Evolutionary conservation across 495 filamentous ascomycete species (phyloP).

Genomic region (Pseudotulostoma volvatum): DNA sequence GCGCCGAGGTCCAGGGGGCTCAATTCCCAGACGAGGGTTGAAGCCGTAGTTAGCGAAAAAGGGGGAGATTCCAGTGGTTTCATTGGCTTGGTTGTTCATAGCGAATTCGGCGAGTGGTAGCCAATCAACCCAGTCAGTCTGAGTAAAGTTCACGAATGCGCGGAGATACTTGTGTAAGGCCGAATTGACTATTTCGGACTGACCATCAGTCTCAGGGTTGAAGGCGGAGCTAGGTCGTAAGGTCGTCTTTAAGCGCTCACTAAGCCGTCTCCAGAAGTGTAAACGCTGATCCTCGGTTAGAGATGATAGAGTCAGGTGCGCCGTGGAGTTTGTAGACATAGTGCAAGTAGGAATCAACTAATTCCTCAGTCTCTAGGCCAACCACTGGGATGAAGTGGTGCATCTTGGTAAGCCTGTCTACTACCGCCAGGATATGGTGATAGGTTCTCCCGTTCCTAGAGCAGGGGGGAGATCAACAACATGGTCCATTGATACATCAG

Average conservation of each 20-base stretch:
- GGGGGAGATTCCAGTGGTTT: too few species aligned
- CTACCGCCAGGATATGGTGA: conserved; percentile 5
- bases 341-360: conserved; percentile 1
- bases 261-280: conserved; percentile 8
- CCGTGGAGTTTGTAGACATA: conserved; percentile 5
- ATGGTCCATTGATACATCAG: conserved; percentile 10
- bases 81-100: too few species aligned
- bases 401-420: conserved; percentile 5
- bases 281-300: conserved; percentile 11
- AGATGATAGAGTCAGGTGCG: conserved; percentile 6
- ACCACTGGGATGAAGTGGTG: conserved; percentile 4
- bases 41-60: too few species aligned
- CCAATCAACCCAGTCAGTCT: conserved; percentile 16
- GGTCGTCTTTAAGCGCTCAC: conserved; percentile 3
- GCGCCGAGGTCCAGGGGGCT: too few species aligned
- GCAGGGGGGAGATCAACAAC: conserved; percentile 1
- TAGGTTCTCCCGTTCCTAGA: not conserved
- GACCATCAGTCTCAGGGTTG: conserved; percentile 9
- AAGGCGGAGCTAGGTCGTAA: conserved; percentile 8
- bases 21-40: too few species aligned
- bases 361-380: conserved; percentile 3
- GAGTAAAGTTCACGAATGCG: conserved; percentile 10
- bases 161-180: conserved; percentile 11
- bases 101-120: conserved; percentile 13
- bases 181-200: conserved; percentile 12